phyloP scores from a whole-genome alignment of 257 asterid species.

The Solanum medicagineum region DNA sequence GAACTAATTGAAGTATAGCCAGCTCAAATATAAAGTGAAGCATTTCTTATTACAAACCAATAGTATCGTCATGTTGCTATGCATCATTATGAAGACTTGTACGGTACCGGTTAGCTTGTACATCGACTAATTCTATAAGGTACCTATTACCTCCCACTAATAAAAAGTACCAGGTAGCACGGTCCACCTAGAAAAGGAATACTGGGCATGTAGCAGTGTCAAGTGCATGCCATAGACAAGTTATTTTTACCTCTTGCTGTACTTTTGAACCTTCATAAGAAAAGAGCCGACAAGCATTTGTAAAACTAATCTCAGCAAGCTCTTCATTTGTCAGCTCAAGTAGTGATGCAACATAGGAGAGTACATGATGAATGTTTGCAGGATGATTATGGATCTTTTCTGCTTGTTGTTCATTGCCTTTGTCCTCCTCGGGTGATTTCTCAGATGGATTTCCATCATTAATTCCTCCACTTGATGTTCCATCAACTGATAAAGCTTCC shows the following conservation, averaged over 20 bases:
- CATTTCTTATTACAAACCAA: not conserved
- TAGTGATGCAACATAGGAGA: conserved; percentile 53
- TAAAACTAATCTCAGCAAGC: conserved; percentile 59
- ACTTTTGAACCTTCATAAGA: conserved; percentile 75
- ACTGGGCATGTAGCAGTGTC: not conserved
- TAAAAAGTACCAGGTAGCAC: too few species aligned
- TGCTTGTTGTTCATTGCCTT: not conserved
- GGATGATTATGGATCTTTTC: conserved; percentile 62
- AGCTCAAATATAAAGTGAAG: not conserved
- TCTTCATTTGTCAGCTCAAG: conserved; percentile 50
- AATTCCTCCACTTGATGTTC: conserved; percentile 1
- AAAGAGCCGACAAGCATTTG: conserved; percentile 57
- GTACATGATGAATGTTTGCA: conserved; percentile 70
- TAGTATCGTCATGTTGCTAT: not conserved
- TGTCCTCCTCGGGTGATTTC: not conserved
- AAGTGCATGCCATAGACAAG: not conserved
- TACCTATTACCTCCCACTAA: too few species aligned
- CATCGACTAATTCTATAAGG: too few species aligned
- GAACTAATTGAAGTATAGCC: not conserved
- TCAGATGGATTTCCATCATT: not conserved
- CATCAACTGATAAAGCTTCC: conserved; percentile 9
- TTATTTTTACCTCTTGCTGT: conserved; percentile 1
- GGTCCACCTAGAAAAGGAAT: not conserved
- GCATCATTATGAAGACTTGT: not conserved
- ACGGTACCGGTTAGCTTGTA: not conserved